These are phyloP conservation scores for Trichothecium roseum DNA, from an alignment of 2,329 filamentous ascomycete species.

Conservation along the genomic window DNA sequence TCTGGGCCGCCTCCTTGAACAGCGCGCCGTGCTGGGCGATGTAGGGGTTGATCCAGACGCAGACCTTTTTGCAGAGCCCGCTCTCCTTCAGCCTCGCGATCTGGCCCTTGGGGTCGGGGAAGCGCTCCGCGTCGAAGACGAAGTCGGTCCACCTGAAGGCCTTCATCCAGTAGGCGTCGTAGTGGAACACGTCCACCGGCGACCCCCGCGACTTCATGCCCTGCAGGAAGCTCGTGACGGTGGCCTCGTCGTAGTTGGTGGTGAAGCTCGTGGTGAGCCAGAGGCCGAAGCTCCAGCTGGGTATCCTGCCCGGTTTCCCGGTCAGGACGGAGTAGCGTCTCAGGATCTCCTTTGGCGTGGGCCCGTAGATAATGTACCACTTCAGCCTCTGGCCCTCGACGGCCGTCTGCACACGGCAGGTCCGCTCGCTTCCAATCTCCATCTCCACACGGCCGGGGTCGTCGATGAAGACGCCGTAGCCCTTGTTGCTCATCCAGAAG, in stretches of 20 bases:
- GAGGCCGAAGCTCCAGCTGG: conserved; percentile 65
- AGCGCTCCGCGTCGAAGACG: conserved; percentile 56
- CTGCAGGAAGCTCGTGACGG: conserved; percentile 57
- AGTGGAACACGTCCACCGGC: conserved; percentile 63
- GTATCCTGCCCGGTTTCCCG: conserved; percentile 53
- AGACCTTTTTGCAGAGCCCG: conserved; percentile 52
- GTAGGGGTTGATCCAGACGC: conserved; percentile 70
- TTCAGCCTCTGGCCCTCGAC: conserved; percentile 60
- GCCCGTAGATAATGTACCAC: conserved; percentile 65
- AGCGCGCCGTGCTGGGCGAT: conserved; percentile 58
- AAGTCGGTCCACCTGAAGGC: conserved; percentile 70
- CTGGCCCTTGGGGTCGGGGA: conserved; percentile 57
- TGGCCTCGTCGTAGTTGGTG: conserved; percentile 60
- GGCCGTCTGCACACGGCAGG: conserved; percentile 57
- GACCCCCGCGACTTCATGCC: conserved; percentile 57
- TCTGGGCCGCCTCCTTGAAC: conserved; percentile 53
- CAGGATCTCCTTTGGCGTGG: conserved; percentile 61
- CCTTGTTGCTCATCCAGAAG: conserved; percentile 60
- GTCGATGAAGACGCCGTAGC: conserved; percentile 70
- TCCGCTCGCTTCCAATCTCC: conserved; percentile 66
- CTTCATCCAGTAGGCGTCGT: conserved; percentile 70
- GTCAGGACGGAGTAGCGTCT: conserved; percentile 57
- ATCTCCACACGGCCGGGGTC: conserved; percentile 58
- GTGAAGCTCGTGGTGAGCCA: conserved; percentile 72
- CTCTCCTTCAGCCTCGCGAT: conserved; percentile 53